phyloP scores from a whole-genome alignment of 495 filamentous ascomycete genomes.

The Penicillium cataractarum region DNA sequence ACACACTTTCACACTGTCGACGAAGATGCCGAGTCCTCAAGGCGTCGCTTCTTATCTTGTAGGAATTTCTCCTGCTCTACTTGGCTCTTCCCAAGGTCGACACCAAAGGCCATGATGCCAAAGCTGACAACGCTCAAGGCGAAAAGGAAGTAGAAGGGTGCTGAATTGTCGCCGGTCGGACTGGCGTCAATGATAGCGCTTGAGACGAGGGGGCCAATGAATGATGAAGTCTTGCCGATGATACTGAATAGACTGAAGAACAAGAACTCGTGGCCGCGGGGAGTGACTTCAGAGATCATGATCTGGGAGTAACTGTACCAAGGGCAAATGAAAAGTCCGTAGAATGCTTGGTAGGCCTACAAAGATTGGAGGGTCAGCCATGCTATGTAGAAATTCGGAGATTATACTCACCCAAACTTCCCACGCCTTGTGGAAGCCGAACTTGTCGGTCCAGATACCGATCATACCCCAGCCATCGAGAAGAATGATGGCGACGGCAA shows the following conservation, averaged over 20 bases:
- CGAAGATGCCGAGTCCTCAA: constrained; percentile 13
- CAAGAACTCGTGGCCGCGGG: constrained; percentile 65
- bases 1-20: constrained; percentile 1
- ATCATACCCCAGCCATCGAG: constrained; percentile 70
- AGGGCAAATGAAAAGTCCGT: constrained; percentile 67
- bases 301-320: constrained; percentile 72
- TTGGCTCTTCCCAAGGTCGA: constrained; percentile 63
- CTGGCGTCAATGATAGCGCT: constrained; percentile 68
- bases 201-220: constrained; percentile 66
- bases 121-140: constrained; percentile 59
- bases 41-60: constrained; percentile 22
- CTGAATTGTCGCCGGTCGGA: constrained; percentile 53
- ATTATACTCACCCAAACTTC: constrained; percentile 55
- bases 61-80: constrained; percentile 53
- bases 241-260: constrained; percentile 71
- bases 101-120: constrained; percentile 49
- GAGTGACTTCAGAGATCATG: constrained; percentile 69
- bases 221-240: constrained; percentile 65
- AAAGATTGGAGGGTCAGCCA: background rate
- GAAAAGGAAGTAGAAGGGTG: constrained; percentile 68
- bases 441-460: constrained; percentile 63
- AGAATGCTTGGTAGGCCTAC: constrained; percentile 63
- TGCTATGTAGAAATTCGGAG: background rate
- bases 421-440: constrained; percentile 66
- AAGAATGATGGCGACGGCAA: constrained; percentile 58